A percentile compares a stretch with the other conserved stretches of the same genome.
phyloP scores from a whole-genome alignment of 257 asterid species.

The Solanum commersonii region DNA sequence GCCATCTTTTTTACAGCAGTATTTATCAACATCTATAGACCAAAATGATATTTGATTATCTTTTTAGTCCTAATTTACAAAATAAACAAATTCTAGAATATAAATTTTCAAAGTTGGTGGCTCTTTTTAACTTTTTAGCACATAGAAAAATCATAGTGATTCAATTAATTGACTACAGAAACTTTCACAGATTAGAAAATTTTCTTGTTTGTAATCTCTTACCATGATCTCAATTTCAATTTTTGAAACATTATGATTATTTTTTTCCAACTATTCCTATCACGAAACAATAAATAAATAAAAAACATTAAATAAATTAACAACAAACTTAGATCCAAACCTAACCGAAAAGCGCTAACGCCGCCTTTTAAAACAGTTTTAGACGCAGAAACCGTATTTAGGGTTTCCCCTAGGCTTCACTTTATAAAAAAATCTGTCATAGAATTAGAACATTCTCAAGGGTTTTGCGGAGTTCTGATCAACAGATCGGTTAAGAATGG shows the following conservation, averaged over 20 bases:
- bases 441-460: background rate
- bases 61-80: too few relatives aligned
- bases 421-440: background rate
- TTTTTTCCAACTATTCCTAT: background rate
- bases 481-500: conserved; percentile 29
- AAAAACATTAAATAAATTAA: background rate
- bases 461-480: background rate
- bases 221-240: background rate
- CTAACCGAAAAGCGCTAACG: background rate
- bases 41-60: background rate
- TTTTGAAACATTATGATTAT: background rate
- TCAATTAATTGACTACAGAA: too few relatives aligned
- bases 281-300: background rate
- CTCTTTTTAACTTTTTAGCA: too few relatives aligned
- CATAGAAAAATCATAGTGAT: too few relatives aligned
- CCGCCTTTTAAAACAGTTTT: background rate
- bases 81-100: too few relatives aligned
- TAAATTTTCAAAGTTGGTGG: too few relatives aligned
- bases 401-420: background rate
- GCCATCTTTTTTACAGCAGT: background rate
- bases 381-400: background rate
- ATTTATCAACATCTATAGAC: background rate
- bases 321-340: background rate
- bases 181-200: background rate
- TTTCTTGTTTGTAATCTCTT: background rate